These are phyloP conservation scores for Colletotrichum phormii DNA, from an alignment of 2,329 filamentous ascomycete species.

Conservation along the genomic window DNA sequence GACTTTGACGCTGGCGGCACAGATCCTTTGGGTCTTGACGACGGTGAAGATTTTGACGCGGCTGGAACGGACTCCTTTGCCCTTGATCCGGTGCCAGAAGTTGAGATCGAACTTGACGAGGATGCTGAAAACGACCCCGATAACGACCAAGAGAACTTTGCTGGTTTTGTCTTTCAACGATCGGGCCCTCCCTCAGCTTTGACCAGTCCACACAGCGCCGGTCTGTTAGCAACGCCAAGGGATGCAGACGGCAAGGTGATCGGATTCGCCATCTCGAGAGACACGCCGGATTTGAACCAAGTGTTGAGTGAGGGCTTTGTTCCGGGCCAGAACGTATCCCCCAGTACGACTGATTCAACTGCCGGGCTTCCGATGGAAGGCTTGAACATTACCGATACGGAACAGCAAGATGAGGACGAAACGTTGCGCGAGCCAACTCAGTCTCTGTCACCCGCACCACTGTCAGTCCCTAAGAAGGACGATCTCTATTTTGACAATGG, in stretches of 20 bases:
- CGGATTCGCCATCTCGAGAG: slow-evolving; percentile 66
- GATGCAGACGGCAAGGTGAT: slow-evolving; percentile 67
- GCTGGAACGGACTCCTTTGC: slow-evolving; percentile 14
- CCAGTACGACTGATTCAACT: slow-evolving; percentile 36
- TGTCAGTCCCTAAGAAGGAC: slow-evolving; percentile 48
- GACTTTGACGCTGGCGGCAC: slow-evolving; percentile 39
- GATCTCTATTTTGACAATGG: slow-evolving; percentile 80
- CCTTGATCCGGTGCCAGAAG: slow-evolving; percentile 24
- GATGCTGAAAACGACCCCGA: slow-evolving; percentile 57
- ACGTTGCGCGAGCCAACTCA: slow-evolving; percentile 40
- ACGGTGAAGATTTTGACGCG: slow-evolving; percentile 15
- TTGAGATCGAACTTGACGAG: slow-evolving; percentile 35
- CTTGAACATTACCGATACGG: slow-evolving; percentile 40
- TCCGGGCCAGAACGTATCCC: slow-evolving; percentile 27
- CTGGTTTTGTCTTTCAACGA: slow-evolving; percentile 68
- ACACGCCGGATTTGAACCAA: slow-evolving; percentile 49
- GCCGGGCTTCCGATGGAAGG: slow-evolving; percentile 59
- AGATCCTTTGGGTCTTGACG: slow-evolving; percentile 40
- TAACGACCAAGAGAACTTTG: slow-evolving; percentile 70
- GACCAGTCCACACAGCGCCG: slow-evolving; percentile 61
- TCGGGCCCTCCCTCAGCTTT: slow-evolving; percentile 64
- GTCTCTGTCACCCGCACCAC: slow-evolving; percentile 32
- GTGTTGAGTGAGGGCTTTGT: slow-evolving; percentile 4
- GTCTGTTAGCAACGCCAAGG: slow-evolving; percentile 63
- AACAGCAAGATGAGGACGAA: background rate